These are phyloP conservation scores for Filosporella fistucella DNA, from an alignment of 495 filamentous ascomycete genomes.

Conservation along the genomic window DNA sequence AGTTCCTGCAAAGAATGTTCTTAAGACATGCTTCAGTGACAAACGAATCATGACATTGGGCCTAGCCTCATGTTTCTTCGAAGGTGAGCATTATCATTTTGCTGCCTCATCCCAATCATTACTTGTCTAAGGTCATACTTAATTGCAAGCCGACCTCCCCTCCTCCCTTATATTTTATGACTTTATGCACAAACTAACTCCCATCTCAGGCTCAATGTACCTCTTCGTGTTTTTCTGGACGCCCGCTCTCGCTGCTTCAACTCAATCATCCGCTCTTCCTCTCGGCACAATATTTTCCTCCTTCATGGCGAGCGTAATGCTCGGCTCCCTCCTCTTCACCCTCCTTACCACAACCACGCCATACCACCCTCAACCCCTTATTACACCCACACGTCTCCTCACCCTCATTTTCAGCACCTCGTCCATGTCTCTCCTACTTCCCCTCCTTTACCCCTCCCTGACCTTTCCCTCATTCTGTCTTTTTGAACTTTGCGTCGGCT, in stretches of 20 bases:
- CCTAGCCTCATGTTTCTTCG: constrained; percentile 48
- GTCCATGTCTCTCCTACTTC: constrained; percentile 34
- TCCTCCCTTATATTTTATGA: too few species aligned
- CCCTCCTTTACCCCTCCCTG: constrained; percentile 25
- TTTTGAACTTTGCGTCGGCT: constrained; percentile 48
- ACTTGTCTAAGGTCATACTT: too few species aligned
- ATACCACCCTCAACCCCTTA: too few species aligned
- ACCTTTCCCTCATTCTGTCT: constrained; percentile 49
- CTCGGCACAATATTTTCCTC: constrained; percentile 53
- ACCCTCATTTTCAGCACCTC: constrained; percentile 34
- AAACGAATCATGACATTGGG: constrained; percentile 41
- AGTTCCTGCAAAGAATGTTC: constrained; percentile 10
- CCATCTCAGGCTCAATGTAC: constrained; percentile 51
- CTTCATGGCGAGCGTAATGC: constrained; percentile 54
- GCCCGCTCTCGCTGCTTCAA: constrained; percentile 33
- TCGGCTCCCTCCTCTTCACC: constrained; percentile 41
- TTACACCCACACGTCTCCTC: constrained; percentile 29
- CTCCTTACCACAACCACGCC: constrained; percentile 27
- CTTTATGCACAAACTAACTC: too few species aligned
- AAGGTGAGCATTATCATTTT: constrained; percentile 55
- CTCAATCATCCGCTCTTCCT: constrained; percentile 30
- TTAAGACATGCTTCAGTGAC: constrained; percentile 20
- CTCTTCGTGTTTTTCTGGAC: constrained; percentile 34
- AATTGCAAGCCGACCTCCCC: neutral
- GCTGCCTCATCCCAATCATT: constrained; percentile 15